A percentile compares a stretch with the other conserved stretches of the same genome.
phyloP scores from a whole-genome alignment of 192 early-diverging fungal species.

The Dissophora ornata region DNA sequence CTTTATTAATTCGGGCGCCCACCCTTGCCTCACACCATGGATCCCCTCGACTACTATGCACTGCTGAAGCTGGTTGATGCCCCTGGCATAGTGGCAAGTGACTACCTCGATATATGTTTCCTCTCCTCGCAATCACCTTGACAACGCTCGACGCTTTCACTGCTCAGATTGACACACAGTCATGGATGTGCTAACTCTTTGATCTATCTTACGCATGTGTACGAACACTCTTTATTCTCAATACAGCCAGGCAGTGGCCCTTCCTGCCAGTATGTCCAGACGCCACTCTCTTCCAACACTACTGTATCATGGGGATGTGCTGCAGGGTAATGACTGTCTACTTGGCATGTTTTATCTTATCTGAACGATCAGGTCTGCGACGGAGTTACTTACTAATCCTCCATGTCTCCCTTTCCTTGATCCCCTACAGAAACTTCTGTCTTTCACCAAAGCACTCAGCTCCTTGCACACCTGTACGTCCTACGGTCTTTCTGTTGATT shows the following conservation, averaged over 20 bases:
- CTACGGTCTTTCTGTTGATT: neutral
- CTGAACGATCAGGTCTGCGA: no score
- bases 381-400: no score
- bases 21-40: slow-evolving; percentile 14
- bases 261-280: slow-evolving; percentile 44
- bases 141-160: no score
- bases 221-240: neutral
- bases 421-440: slow-evolving; percentile 24
- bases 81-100: slow-evolving; percentile 38
- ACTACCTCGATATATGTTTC: no score
- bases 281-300: slow-evolving; percentile 7
- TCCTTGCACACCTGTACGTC: slow-evolving; percentile 36
- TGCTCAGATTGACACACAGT: no score
- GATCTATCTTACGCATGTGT: neutral
- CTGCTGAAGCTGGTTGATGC: slow-evolving; percentile 47
- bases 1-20: no score
- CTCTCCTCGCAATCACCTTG: neutral
- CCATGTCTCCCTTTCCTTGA: neutral
- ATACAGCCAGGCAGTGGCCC: slow-evolving; percentile 26
- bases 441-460: slow-evolving; percentile 44
- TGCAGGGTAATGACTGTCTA: slow-evolving; percentile 33
- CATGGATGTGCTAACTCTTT: no score
- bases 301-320: slow-evolving; percentile 40
- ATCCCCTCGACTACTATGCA: slow-evolving; percentile 46
- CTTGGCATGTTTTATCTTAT: no score